Base-by-base conservation (phyloP, 345 rosid species). In the Lepidium didymum region DNA sequence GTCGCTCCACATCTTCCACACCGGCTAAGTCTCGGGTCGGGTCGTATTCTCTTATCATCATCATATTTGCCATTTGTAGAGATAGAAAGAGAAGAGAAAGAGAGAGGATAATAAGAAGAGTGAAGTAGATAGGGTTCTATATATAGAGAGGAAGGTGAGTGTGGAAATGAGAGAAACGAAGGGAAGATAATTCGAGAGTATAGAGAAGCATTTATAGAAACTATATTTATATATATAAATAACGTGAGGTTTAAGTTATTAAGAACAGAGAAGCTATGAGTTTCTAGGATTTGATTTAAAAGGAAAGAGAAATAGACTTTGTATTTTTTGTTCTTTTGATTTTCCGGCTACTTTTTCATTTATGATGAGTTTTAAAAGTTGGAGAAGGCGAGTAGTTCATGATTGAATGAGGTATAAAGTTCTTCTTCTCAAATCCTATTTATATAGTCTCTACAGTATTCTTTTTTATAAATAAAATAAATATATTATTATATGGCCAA, bases 1-100 rank as follows among this genome's bases (percentile, higher is more conserved):
- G 84, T 69, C 88, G 83, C 69, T 94, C 99, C 6, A 91, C 90
- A 8, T 84, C 83, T 67, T 89, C 96, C 0, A 86, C 99, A 1
- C 82, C 78, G 4, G 33, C 69, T 49, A 83, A 25, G 71, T 94
- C 99, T 56, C 74, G 82, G 29, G 34, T 75, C 1, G 82, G 81
- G 77, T 89, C 88, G 67, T 83, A 91, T 45, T 84, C 96, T 64
- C 99, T 86, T 3, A 94, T 88, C 74, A 75, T 84, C 47, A 81
- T 67, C 73, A 58, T 64, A 9, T 3, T 45, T 7, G 19, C 3
- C 9, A 21, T 67, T 10, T 3, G 38, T 11, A 34, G 47, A 41
- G 55, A 34, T 12, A 15, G 31, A 41, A 0, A 37, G 5, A 66
- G 13, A 47, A 16, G 44, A 65, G 40, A 3, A 38, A 19, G 21